Conservation (phyloP, 768 basidiomycete genomes). For the Leucocoprinus sp. region DNA sequence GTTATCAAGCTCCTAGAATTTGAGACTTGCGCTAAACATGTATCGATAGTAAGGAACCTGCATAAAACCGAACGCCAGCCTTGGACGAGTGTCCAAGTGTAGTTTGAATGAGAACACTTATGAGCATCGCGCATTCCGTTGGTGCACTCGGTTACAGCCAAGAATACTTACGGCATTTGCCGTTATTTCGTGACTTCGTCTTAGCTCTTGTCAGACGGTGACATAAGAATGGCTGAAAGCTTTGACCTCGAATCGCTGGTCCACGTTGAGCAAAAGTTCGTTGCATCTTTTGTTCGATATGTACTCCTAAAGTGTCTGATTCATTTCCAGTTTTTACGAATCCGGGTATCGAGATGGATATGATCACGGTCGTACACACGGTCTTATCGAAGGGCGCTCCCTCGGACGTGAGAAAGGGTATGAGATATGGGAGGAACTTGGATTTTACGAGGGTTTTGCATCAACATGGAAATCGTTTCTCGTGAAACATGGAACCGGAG, state of each 20-base stretch:
- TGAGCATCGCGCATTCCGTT: too few relatives aligned
- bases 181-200: too few relatives aligned
- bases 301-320: not conserved
- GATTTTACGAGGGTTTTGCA: conserved; percentile 86
- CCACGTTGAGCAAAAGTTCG: not conserved
- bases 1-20: too few relatives aligned
- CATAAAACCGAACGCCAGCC: too few relatives aligned
- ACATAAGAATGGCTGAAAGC: not conserved
- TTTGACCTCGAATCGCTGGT: conserved; percentile 47
- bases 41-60: too few relatives aligned
- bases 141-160: too few relatives aligned
- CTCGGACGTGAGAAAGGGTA: conserved; percentile 86
- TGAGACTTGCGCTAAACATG: too few relatives aligned
- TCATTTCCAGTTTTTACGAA: conserved; percentile 64
- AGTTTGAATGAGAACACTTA: too few relatives aligned
- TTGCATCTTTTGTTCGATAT: not conserved
- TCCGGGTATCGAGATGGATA: conserved; percentile 70
- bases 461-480: conserved; percentile 55
- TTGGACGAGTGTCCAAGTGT: too few relatives aligned
- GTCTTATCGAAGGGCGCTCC: conserved; percentile 83
- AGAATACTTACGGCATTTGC: too few relatives aligned
- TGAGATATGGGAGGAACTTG: conserved; percentile 97
- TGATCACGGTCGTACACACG: conserved; percentile 82
- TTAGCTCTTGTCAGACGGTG: too few relatives aligned
- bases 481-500: conserved; percentile 25